phyloP scores from a whole-genome alignment of 2,329 filamentous ascomycete genomes.

The Fusarium sp. region DNA sequence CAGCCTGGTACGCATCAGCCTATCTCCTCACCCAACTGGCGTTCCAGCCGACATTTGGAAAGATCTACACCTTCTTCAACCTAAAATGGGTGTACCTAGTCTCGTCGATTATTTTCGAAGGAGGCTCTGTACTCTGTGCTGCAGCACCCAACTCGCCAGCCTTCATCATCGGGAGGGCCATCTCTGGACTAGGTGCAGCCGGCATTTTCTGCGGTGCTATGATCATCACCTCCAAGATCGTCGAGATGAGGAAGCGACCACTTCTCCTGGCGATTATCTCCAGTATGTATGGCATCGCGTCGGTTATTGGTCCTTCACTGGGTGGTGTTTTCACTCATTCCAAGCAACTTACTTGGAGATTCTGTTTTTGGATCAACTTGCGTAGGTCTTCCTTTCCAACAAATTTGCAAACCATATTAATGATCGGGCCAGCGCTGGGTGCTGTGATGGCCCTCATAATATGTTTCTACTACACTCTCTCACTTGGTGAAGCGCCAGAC shows the following conservation, averaged over 20 bases:
- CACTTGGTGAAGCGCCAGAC: conserved; percentile 16
- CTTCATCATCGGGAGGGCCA: conserved; percentile 53
- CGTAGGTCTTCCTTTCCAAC: not conserved
- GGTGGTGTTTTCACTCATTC: conserved; percentile 39
- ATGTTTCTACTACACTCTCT: conserved; percentile 11
- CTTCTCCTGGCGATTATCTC: conserved; percentile 25
- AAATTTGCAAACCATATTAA: not conserved
- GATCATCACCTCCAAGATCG: conserved; percentile 23
- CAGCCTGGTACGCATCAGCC: conserved; percentile 48
- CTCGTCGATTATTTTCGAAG: conserved; percentile 41
- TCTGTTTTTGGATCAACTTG: conserved; percentile 41
- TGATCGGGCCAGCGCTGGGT: conserved; percentile 3
- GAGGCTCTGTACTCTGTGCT: conserved; percentile 44
- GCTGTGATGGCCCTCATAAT: conserved; percentile 18
- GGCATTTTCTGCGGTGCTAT: conserved; percentile 32
- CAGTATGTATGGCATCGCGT: conserved; percentile 40
- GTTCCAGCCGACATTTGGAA: conserved; percentile 46
- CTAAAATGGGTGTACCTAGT: conserved; percentile 47
- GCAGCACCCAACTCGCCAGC: conserved; percentile 47
- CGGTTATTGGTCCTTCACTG: conserved; percentile 29
- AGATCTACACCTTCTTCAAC: conserved; percentile 48
- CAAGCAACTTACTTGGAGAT: conserved; percentile 34
- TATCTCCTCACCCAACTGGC: conserved; percentile 44
- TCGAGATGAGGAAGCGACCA: conserved; percentile 25
- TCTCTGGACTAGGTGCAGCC: conserved; percentile 50